phyloP scores from a whole-genome alignment of 2,329 filamentous ascomycete genomes.

The Annulohypoxylon truncatum region DNA sequence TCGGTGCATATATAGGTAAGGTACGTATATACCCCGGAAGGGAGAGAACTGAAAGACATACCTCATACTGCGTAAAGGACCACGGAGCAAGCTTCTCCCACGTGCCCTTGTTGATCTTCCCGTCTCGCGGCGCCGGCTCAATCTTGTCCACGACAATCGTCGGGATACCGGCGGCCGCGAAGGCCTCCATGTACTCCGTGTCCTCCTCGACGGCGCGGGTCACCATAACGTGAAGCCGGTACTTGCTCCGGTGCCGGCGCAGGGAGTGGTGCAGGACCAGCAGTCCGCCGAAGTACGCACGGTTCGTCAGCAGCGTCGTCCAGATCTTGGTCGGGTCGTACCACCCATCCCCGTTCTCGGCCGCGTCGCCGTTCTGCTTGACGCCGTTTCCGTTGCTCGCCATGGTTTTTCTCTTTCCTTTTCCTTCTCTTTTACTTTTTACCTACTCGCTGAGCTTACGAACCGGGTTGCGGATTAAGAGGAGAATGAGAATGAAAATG shows the following conservation, averaged over 20 bases:
- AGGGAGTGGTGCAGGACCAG: conserved; percentile 48
- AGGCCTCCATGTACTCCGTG: conserved; percentile 51
- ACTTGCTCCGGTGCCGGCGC: conserved; percentile 45
- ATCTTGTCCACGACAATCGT: conserved; percentile 52
- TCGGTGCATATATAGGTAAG: too few species aligned
- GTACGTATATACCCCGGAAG: background rate
- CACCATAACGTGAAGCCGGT: conserved; percentile 50
- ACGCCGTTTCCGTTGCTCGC: conserved; percentile 31
- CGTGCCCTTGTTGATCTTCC: conserved; percentile 50
- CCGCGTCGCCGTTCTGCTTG: conserved; percentile 12
- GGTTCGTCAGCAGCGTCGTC: conserved; percentile 51
- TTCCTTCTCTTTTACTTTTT: background rate
- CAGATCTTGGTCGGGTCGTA: conserved; percentile 51
- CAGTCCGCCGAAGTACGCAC: conserved; percentile 49
- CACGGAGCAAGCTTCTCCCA: conserved; percentile 53
- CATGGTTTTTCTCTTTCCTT: conserved; percentile 7
- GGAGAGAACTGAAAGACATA: conserved; percentile 33
- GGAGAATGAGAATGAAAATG: background rate
- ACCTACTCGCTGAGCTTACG: background rate
- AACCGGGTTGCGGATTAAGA: background rate
- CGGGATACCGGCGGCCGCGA: conserved; percentile 49
- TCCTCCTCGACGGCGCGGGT: conserved; percentile 51
- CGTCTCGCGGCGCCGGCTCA: conserved; percentile 50
- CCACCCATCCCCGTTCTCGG: conserved; percentile 14
- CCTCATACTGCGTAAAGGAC: conserved; percentile 50